These are phyloP conservation scores for Xylariaceae sp. DNA, from an alignment of 2,329 filamentous ascomycete species.

Conservation along the genomic window DNA sequence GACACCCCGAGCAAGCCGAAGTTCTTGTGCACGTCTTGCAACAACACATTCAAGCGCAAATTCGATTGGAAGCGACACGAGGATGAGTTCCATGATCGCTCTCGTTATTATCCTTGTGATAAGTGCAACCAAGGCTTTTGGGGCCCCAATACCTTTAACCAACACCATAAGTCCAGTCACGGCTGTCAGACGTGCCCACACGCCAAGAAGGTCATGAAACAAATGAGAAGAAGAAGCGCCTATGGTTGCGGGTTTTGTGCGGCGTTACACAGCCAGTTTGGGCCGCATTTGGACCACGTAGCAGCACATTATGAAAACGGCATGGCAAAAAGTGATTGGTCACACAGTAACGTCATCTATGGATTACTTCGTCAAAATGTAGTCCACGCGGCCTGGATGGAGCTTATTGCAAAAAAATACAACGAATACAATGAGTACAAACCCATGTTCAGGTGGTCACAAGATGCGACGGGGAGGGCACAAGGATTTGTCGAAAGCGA, in stretches of 20 bases:
- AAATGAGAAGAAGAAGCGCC: constrained; percentile 60
- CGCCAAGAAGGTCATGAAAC: constrained; percentile 60
- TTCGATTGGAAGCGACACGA: constrained; percentile 69
- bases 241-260: constrained; percentile 69
- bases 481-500: constrained; percentile 60
- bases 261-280: constrained; percentile 57
- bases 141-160: constrained; percentile 64
- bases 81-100: constrained; percentile 65
- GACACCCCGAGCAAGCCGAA: constrained; percentile 19
- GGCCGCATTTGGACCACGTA: constrained; percentile 65
- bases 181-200: constrained; percentile 63
- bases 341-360: constrained; percentile 65
- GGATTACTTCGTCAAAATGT: constrained; percentile 63
- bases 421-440: constrained; percentile 46
- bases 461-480: constrained; percentile 51
- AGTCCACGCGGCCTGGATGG: constrained; percentile 59
- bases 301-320: constrained; percentile 63
- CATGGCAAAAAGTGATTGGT: constrained; percentile 62
- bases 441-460: constrained; percentile 58
- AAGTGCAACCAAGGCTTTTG: constrained; percentile 67
- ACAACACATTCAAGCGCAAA: constrained; percentile 64
- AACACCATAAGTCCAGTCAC: constrained; percentile 63
- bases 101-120: constrained; percentile 64
- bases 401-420: constrained; percentile 45
- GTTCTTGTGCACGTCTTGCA: constrained; percentile 45